Conservation (phyloP, 1,284 basidiomycete species). For the Moesziomyces aphidis region DNA sequence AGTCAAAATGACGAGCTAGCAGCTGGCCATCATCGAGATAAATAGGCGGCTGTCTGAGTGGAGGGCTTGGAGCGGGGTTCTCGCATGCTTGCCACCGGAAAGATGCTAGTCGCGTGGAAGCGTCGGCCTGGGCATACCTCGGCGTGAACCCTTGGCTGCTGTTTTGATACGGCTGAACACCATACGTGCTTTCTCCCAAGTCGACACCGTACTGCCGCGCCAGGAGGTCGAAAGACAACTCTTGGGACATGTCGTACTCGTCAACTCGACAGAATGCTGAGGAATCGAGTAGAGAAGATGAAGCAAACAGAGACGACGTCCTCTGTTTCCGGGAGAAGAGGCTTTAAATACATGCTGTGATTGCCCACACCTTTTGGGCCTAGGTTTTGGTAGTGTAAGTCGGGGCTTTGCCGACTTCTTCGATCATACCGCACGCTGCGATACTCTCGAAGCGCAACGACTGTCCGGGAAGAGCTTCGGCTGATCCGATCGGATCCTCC, state of each 20-base stretch:
- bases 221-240: slow-evolving; percentile 4
- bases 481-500: too few relatives aligned
- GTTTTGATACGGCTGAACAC: neutral
- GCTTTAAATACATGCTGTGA: too few relatives aligned
- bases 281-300: too few relatives aligned
- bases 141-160: neutral
- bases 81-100: neutral
- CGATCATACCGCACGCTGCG: too few relatives aligned
- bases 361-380: too few relatives aligned
- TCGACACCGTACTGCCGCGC: slow-evolving; percentile 7
- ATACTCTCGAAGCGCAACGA: too few relatives aligned
- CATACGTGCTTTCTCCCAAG: neutral
- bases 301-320: too few relatives aligned
- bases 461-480: too few relatives aligned
- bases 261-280: too few relatives aligned
- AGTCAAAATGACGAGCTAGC: slow-evolving; percentile 21
- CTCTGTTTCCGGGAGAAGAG: too few relatives aligned
- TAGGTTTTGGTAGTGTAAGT: too few relatives aligned
- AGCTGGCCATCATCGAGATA: slow-evolving; percentile 4
- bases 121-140: neutral
- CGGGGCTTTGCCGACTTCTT: too few relatives aligned
- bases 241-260: neutral
- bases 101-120: neutral
- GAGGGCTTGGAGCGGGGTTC: neutral
- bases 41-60: neutral